These are phyloP conservation scores for Trichosporon inkin DNA, from an alignment of 1,284 basidiomycete species.

Conservation along the genomic window DNA sequence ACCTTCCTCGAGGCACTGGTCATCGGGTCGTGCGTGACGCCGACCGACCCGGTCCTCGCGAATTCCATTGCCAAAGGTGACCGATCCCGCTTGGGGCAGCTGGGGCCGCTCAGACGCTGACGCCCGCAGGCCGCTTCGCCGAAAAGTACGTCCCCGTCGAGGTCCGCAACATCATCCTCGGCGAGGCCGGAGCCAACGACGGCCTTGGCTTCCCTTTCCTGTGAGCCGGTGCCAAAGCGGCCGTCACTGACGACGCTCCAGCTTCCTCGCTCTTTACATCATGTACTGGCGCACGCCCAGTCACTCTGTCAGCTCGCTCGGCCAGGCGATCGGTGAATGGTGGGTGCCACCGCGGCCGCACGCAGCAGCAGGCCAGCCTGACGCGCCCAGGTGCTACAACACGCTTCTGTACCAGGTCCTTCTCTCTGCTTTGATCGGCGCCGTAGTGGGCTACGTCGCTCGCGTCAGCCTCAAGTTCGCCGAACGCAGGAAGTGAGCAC, in stretches of 20 bases:
- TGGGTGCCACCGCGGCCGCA: slow-evolving; percentile 50
- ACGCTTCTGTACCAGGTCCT: slow-evolving; percentile 54
- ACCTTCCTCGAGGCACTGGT: slow-evolving; percentile 80
- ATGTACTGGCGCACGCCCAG: slow-evolving; percentile 58
- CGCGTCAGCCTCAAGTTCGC: slow-evolving; percentile 39
- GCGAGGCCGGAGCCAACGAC: slow-evolving; percentile 55
- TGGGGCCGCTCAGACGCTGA: neutral
- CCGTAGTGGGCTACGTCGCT: slow-evolving; percentile 63
- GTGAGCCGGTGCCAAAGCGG: neutral
- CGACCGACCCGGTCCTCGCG: slow-evolving; percentile 90
- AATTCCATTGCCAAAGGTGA: slow-evolving; percentile 55
- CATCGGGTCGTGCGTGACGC: slow-evolving; percentile 88
- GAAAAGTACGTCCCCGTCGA: slow-evolving; percentile 45
- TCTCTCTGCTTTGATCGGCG: slow-evolving; percentile 72
- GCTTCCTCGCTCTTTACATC: slow-evolving; percentile 83
- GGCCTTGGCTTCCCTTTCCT: slow-evolving; percentile 94
- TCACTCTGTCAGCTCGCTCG: slow-evolving; percentile 48
- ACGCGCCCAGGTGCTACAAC: slow-evolving; percentile 41
- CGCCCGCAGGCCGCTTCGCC: slow-evolving; percentile 41
- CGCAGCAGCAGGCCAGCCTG: neutral
- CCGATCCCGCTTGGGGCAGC: too few relatives aligned
- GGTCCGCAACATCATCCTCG: slow-evolving; percentile 48
- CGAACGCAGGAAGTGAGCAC: slow-evolving; percentile 30
- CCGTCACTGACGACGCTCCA: neutral
- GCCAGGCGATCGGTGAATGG: slow-evolving; percentile 61